Evolutionary conservation across 805 yeast species (phyloP).

Genomic region (Ogataea nakhonphanomensis): DNA sequence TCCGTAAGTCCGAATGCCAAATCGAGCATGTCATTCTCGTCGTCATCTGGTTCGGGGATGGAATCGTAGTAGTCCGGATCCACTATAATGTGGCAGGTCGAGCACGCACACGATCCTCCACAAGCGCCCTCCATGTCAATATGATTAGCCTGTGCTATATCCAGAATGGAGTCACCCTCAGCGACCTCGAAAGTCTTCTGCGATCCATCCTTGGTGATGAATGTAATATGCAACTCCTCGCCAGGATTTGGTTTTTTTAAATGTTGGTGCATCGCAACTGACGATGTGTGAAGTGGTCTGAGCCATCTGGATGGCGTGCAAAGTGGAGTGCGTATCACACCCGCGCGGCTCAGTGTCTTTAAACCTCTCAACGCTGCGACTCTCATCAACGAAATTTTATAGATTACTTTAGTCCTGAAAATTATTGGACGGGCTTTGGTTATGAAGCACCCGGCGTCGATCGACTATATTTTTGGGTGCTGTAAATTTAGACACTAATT

Average conservation of each 20-base stretch:
- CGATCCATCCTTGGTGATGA: slow-evolving; percentile 86
- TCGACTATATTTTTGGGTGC: slow-evolving; percentile 4
- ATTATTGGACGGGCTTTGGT: slow-evolving; percentile 10
- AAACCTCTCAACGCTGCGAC: not conserved
- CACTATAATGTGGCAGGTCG: slow-evolving; percentile 94
- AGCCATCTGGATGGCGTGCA: not conserved
- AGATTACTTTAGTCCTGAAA: slow-evolving; percentile 14
- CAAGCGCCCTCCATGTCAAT: slow-evolving; percentile 98
- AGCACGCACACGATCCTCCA: slow-evolving; percentile 98
- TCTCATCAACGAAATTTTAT: not conserved
- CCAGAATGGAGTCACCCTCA: slow-evolving; percentile 87
- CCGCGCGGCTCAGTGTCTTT: not conserved
- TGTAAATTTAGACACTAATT: not conserved
- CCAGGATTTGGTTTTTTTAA: slow-evolving; percentile 89
- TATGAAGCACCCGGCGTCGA: slow-evolving; percentile 12
- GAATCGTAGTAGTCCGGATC: slow-evolving; percentile 92
- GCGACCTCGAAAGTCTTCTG: slow-evolving; percentile 82
- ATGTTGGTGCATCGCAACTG: slow-evolving; percentile 64
- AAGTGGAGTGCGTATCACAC: not conserved
- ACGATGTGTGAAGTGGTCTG: slow-evolving; percentile 19
- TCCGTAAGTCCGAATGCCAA: slow-evolving; percentile 96
- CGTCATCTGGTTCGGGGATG: slow-evolving; percentile 94
- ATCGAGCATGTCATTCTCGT: slow-evolving; percentile 97
- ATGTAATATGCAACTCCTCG: slow-evolving; percentile 83
- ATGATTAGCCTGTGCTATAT: slow-evolving; percentile 91